Evolutionary conservation across 352 stramenopile genomes (phyloP), one percentile per base, ranked within the genome.

Genomic region (Phytopythium boreale): DNA sequence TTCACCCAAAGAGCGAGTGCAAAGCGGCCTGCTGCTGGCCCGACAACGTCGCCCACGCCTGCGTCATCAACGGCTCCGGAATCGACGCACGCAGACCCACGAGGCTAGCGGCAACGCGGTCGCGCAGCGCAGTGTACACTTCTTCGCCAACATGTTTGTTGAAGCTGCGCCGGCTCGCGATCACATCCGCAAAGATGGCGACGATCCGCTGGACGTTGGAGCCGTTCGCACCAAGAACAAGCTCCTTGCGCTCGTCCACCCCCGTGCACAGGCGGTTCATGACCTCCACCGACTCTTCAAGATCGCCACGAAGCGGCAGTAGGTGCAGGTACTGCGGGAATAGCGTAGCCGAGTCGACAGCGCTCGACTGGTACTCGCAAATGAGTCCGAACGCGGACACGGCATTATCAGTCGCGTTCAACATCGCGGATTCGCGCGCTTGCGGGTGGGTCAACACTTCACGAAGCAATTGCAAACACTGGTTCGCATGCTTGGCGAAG

Each of bases 341-440:
- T 22, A 95, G 56, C 37, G 67, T 72, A 1, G 69, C 65, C 0
- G 80, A 70, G 53, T 84, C 79, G 15, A 93, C 68, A 11, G 68
- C 77, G 6, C 27, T 64, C 2, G 75, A 51, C 43, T 94, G 84
- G 61, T 84, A 74, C 67, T 92, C 86, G 24, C 81, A 90, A 43
- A 94, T 76, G 31, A 92, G 80, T 2, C 86, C 84, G 7, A 94
- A 72, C 9, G 87, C 81, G 27, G 84, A 86, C 37, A 93, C 81
- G 15, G 81, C 87, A 53, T 95, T 95, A 68, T 95, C 84, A 0
- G 77, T 91, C 2, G 84, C 87, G 60, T 92, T 95, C n/a, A 79
- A 59, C 62, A 86, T 82, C 36, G 73, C 69, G 3, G 73, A 46
- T 4, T 80, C 75, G 34, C 82, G 71, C 7, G 86, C 82, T 24